These are phyloP conservation scores for Juncus inflexus DNA, from an alignment of 176 grass and related monocot genomes.

Conservation along the genomic window DNA sequence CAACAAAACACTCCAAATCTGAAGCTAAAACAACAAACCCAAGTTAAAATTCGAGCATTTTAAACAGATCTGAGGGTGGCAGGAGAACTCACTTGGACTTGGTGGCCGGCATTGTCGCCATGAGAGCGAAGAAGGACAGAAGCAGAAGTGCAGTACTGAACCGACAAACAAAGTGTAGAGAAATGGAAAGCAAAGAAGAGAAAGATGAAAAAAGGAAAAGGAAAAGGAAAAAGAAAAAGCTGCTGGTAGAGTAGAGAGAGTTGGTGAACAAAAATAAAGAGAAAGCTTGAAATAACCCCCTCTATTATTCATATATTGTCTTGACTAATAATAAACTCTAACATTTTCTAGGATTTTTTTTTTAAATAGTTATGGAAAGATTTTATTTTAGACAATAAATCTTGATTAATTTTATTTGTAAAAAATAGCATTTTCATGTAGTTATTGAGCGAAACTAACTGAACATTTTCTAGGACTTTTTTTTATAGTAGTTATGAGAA, in stretches of 20 bases:
- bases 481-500: too few species aligned
- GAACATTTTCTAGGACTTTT: too few species aligned
- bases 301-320: background rate
- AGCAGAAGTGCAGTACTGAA: too few species aligned
- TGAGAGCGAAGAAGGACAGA: background rate
- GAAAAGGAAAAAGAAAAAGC: conserved; percentile 35
- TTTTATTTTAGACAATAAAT: too few species aligned
- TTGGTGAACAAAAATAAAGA: conserved; percentile 1
- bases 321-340: too few species aligned
- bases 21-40: background rate
- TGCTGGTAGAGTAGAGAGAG: background rate
- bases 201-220: background rate
- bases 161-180: conserved; percentile 15
- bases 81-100: conserved; percentile 31
- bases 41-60: background rate
- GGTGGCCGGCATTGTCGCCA: conserved; percentile 30
- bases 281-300: background rate
- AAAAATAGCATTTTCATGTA: too few species aligned
- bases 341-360: too few species aligned
- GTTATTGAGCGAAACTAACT: too few species aligned
- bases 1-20: too few species aligned
- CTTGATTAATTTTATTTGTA: too few species aligned
- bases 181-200: background rate
- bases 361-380: too few species aligned
- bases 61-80: conserved; percentile 29